phyloP scores from a whole-genome alignment of 192 early-diverging fungal genomes.

The Coemansia sp. region DNA sequence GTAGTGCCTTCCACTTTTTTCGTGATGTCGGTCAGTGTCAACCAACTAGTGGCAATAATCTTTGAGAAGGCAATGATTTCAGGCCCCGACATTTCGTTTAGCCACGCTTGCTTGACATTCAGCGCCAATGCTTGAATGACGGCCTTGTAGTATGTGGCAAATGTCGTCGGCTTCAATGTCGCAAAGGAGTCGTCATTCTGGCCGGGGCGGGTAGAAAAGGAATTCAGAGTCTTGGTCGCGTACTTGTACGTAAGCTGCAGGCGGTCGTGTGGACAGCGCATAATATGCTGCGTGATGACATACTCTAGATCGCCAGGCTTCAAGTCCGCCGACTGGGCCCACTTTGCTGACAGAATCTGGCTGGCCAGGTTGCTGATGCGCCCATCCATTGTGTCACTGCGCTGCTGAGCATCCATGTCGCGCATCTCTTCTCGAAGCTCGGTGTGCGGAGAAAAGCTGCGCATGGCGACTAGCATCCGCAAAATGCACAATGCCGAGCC shows the following conservation, averaged over 20 bases:
- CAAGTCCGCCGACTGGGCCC: constrained; percentile 14
- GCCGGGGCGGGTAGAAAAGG: neutral
- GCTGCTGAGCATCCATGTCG: constrained; percentile 18
- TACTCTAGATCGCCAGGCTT: constrained; percentile 35
- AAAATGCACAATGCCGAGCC: constrained; percentile 18
- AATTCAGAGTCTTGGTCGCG: constrained; percentile 20
- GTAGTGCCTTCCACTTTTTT: constrained; percentile 14
- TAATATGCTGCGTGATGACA: constrained; percentile 32
- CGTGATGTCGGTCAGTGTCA: constrained; percentile 32
- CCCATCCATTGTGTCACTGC: constrained; percentile 43
- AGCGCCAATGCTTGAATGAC: constrained; percentile 25
- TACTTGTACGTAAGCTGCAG: constrained; percentile 33
- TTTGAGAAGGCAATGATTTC: constrained; percentile 30
- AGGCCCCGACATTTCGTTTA: constrained; percentile 11
- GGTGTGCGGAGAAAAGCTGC: constrained; percentile 17
- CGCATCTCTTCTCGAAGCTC: constrained; percentile 16
- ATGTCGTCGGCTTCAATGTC: constrained; percentile 23
- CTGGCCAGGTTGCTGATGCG: constrained; percentile 32
- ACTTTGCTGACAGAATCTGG: constrained; percentile 28
- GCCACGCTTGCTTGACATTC: constrained; percentile 15
- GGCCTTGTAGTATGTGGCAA: constrained; percentile 40
- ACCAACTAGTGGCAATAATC: constrained; percentile 33
- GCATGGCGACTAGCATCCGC: constrained; percentile 38
- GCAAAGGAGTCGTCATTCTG: neutral
- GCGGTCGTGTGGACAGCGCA: constrained; percentile 35